Evolutionary conservation across 352 stramenopile genomes (phyloP).

Genomic region (Globisporangium viniferum): DNA sequence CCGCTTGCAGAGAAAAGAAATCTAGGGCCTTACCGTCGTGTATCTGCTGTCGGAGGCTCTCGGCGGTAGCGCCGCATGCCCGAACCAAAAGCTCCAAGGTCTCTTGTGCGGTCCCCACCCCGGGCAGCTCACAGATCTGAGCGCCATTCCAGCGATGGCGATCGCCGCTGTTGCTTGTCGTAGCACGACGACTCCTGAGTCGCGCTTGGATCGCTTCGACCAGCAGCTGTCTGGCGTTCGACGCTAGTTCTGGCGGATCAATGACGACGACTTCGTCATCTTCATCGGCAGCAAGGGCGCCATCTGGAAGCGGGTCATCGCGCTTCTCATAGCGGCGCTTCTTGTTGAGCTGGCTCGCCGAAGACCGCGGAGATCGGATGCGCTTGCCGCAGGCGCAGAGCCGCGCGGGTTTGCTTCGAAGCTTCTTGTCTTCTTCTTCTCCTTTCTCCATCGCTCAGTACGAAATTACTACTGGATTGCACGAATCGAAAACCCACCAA

Average conservation of each 20-base stretch:
- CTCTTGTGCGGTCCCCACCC: neutral
- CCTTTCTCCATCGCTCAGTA: neutral
- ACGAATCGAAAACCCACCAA: no score
- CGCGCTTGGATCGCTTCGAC: neutral
- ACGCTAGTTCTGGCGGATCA: neutral
- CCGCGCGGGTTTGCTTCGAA: neutral
- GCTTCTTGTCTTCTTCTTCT: neutral
- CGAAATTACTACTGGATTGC: neutral
- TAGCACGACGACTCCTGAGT: neutral
- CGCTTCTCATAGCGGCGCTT: neutral
- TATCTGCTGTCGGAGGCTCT: neutral
- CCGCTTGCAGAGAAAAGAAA: neutral
- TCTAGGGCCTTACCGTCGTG: neutral
- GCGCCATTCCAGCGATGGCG: neutral
- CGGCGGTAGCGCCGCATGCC: neutral
- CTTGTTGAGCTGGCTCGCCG: neutral
- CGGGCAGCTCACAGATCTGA: neutral
- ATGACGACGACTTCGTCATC: neutral
- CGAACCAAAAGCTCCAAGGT: neutral
- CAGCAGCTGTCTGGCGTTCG: neutral
- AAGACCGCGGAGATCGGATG: neutral
- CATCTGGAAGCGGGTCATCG: neutral
- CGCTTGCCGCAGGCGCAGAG: neutral
- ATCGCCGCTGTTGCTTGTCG: neutral
- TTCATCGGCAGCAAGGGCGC: neutral